Evolutionary conservation across 805 yeast genomes (phyloP).

Genomic region (Jamesozyma piceae): DNA sequence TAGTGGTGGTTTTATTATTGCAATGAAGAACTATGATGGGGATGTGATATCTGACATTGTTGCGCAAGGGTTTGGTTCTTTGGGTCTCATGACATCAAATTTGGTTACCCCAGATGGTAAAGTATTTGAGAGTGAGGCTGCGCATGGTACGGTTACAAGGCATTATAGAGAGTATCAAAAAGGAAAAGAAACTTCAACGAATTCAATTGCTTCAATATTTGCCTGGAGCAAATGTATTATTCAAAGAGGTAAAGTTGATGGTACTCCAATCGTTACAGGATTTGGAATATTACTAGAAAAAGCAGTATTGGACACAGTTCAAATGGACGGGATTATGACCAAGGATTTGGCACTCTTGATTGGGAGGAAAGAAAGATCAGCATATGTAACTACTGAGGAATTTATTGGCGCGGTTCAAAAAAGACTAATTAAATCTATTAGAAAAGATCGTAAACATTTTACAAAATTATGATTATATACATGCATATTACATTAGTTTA

Average conservation of each 20-base stretch:
- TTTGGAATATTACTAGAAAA: slow-evolving; percentile 72
- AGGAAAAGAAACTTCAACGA: slow-evolving; percentile 93
- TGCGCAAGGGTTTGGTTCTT: slow-evolving; percentile 94
- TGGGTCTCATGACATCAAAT: slow-evolving; percentile 93
- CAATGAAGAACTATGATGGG: slow-evolving; percentile 96
- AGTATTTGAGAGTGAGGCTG: slow-evolving; percentile 92
- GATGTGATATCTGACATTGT: slow-evolving; percentile 96
- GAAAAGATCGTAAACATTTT: neutral
- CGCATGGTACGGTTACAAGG: slow-evolving; percentile 96
- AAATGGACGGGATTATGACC: slow-evolving; percentile 80
- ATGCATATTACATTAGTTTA: neutral
- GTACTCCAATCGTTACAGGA: slow-evolving; percentile 69
- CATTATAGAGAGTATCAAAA: slow-evolving; percentile 91
- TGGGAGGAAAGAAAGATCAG: slow-evolving; percentile 71
- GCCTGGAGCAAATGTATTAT: slow-evolving; percentile 93
- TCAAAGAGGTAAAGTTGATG: slow-evolving; percentile 83
- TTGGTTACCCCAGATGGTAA: slow-evolving; percentile 93
- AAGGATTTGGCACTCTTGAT: slow-evolving; percentile 87
- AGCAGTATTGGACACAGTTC: slow-evolving; percentile 81
- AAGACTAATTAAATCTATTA: slow-evolving; percentile 36
- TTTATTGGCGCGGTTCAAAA: slow-evolving; percentile 72
- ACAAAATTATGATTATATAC: neutral
- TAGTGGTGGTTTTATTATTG: slow-evolving; percentile 86
- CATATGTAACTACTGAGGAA: slow-evolving; percentile 86
- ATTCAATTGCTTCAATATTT: slow-evolving; percentile 91